Base-by-base conservation (phyloP, 179 eudicot species). In the Heliamphora pulchella region DNA sequence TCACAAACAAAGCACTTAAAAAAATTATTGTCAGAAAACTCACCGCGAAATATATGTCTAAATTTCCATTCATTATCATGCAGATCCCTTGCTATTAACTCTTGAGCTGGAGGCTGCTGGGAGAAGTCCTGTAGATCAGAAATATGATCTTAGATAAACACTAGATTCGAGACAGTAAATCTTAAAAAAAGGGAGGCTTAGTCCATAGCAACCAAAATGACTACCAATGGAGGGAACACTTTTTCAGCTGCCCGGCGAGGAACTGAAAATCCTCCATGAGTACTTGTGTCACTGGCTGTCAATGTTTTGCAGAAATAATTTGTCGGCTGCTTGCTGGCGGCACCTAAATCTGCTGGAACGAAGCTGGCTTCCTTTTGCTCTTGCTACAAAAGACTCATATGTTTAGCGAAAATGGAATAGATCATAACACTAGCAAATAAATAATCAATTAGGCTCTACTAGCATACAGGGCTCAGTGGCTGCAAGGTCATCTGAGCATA, bases 231-330 rank as follows among this genome's bases (percentile, higher is more conserved):
- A 79, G 94, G 94, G 62, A 91, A 91, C 58, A 91, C 92, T 89
- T 89, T 91, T 79, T 91, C 94, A 78, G 94, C 94, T 69, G 94
- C 92, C 41, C 94, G 87, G 20, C 94, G 91, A 83, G 94, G 94
- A 78, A 91, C 92, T 53, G 94, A 91, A 79, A 91, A 91, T 71
- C 94, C 94, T 80, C 94, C 94, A 82, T 91, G 94, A 46, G 94
- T 91, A 64, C 94, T 91, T 8, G 94, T 91, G 80, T 91, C 94
- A 76, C 94, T 91, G 41, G 94, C 94, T 0, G 94, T 91, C 84
- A 91, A 86, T 39, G 94, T 91, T 78, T 91, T 91, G 77, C 94
- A 91, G 85, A 91, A 91, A 80, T 89, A 91, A 78, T 91, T 91
- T 17, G 92, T 86, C 50, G 91, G 94, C 81, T 89, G 94, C 81